Percentiles rank a stretch among this genome's conserved stretches.
Conservation (phyloP, 2,329 filamentous ascomycete species). For the Coniosporium uncinatum region DNA sequence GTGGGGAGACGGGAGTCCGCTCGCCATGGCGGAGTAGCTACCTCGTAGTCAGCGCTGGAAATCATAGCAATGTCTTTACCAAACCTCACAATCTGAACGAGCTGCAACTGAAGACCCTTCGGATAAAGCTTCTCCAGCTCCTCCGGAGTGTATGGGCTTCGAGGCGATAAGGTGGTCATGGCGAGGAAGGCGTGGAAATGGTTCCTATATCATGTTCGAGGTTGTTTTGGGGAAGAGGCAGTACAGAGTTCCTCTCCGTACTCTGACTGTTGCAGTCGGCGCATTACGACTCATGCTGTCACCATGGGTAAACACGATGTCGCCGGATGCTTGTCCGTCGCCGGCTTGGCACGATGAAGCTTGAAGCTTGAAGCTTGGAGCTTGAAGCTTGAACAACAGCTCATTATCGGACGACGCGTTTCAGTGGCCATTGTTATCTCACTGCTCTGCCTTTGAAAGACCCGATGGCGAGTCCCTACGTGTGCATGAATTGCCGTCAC, state of each 20-base stretch:
- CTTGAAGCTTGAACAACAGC: too few species aligned
- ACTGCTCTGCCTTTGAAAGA: too few species aligned
- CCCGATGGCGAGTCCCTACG: too few species aligned
- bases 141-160: constrained; percentile 70
- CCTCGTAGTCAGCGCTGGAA: too few species aligned
- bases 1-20: constrained; percentile 80
- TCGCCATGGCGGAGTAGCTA: constrained; percentile 41
- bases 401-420: too few species aligned
- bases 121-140: constrained; percentile 85
- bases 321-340: background rate
- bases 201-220: background rate
- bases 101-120: constrained; percentile 69
- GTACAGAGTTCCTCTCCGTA: too few species aligned
- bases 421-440: too few species aligned
- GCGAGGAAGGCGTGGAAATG: background rate
- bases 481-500: too few species aligned
- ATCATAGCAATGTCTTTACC: too few species aligned
- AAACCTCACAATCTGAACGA: constrained; percentile 76
- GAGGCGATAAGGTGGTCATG: constrained; percentile 77
- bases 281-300: background rate
- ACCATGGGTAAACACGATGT: background rate
- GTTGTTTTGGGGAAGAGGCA: too few species aligned
- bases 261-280: background rate
- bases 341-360: background rate
- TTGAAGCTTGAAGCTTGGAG: too few species aligned